Evolutionary conservation across 768 basidiomycete species (phyloP).

Genomic region (Boletus bicolor): DNA sequence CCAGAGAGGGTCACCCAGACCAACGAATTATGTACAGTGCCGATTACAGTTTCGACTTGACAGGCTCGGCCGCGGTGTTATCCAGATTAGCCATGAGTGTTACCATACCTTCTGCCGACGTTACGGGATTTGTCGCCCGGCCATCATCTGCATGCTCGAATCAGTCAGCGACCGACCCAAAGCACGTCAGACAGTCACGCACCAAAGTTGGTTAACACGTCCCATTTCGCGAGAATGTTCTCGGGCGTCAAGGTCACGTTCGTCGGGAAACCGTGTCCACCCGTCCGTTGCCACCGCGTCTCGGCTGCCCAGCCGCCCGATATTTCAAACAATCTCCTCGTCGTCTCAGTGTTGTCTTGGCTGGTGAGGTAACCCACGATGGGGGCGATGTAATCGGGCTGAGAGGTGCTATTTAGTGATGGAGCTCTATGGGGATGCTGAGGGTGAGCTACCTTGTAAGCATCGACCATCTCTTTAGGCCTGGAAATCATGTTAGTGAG

Average conservation of each 20-base stretch:
- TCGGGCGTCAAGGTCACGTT: conserved; percentile 76
- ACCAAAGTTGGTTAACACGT: conserved; percentile 82
- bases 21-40: neutral
- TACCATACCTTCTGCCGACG: conserved; percentile 72
- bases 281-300: conserved; percentile 89
- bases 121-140: conserved; percentile 76
- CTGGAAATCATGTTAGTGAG: conserved; percentile 30
- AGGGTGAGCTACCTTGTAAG: conserved; percentile 62
- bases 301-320: conserved; percentile 90
- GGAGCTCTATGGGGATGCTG: neutral
- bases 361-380: conserved; percentile 88
- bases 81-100: conserved; percentile 68
- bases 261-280: conserved; percentile 84
- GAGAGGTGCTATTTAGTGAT: neutral
- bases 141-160: conserved; percentile 55
- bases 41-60: conserved; percentile 52
- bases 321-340: conserved; percentile 80
- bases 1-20: neutral
- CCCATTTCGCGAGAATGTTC: conserved; percentile 77
- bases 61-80: conserved; percentile 26
- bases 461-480: conserved; percentile 83
- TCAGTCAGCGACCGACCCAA: neutral
- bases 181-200: conserved; percentile 22
- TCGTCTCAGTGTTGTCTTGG: conserved; percentile 70
- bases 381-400: conserved; percentile 92